These are phyloP conservation scores for Gossypium herbaceum DNA, from an alignment of 345 rosid species.

Conservation along the genomic window DNA sequence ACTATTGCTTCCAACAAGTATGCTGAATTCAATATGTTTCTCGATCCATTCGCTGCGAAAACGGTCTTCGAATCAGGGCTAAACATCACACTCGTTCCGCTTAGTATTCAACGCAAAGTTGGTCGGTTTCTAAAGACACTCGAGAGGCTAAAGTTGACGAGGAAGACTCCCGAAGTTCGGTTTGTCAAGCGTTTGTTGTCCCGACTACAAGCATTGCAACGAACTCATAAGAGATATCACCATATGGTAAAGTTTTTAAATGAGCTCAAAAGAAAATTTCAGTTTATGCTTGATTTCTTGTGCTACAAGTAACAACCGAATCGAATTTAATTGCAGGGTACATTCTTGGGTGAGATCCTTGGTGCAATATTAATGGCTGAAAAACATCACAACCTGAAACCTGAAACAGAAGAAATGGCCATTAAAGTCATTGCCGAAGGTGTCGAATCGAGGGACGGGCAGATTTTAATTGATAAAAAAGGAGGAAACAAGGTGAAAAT, in stretches of 20 bases:
- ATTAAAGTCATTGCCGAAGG: constrained; percentile 53
- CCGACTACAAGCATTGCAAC: constrained; percentile 41
- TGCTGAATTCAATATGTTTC: constrained; percentile 83
- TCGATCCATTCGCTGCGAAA: constrained; percentile 83
- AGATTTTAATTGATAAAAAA: constrained; percentile 31
- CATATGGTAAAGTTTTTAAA: constrained; percentile 47
- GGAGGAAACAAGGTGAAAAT: constrained; percentile 41
- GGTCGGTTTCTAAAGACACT: constrained; percentile 42
- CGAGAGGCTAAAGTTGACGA: constrained; percentile 17
- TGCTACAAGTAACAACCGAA: neutral
- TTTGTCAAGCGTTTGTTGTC: constrained; percentile 50
- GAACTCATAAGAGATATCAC: constrained; percentile 45
- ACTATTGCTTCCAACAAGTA: constrained; percentile 43
- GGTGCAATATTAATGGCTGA: constrained; percentile 61
- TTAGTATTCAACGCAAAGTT: constrained; percentile 47
- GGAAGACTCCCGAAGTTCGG: constrained; percentile 53
- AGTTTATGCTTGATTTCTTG: neutral
- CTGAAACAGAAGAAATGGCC: constrained; percentile 28
- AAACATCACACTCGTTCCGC: constrained; percentile 69
- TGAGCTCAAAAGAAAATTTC: neutral
- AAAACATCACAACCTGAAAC: constrained; percentile 37
- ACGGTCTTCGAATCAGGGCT: constrained; percentile 57
- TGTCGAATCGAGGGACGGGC: constrained; percentile 54
- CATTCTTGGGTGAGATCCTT: constrained; percentile 74
- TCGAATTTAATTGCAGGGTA: constrained; percentile 41